Evolutionary conservation across 352 stramenopile species (phyloP).

Genomic region (Pelagophyceae sp.): DNA sequence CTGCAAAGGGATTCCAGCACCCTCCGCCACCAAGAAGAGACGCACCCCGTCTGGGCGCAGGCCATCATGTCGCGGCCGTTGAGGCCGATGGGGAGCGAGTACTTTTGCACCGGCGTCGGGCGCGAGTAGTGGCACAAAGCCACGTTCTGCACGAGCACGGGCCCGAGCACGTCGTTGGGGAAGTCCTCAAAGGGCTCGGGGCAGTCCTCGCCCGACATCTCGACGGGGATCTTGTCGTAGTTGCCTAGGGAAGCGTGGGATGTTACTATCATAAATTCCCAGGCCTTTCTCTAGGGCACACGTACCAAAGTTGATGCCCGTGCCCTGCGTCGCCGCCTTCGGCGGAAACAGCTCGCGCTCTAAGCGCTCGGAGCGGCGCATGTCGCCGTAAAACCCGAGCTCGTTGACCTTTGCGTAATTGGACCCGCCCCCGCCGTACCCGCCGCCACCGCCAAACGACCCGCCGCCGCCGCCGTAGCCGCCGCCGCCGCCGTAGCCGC

Average conservation of each 20-base stretch:
- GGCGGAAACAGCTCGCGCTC: constrained; percentile 78
- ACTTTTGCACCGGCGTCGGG: constrained; percentile 98
- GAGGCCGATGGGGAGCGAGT: constrained; percentile 86
- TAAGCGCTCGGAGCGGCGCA: constrained; percentile 62
- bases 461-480: constrained; percentile 22
- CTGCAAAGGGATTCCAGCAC: constrained; percentile 81
- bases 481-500: constrained; percentile 24
- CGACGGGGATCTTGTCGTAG: constrained; percentile 91
- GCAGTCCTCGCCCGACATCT: constrained; percentile 81
- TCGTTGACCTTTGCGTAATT: constrained; percentile 57
- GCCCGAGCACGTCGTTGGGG: constrained; percentile 62
- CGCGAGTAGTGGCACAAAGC: constrained; percentile 84
- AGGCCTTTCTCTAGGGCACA: constrained; percentile 53
- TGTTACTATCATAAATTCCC: neutral
- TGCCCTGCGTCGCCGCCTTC: constrained; percentile 64
- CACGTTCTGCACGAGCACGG: constrained; percentile 73
- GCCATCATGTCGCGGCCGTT: constrained; percentile 88
- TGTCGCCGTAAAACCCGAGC: constrained; percentile 84
- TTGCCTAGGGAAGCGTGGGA: too few relatives aligned
- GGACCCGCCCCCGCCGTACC: constrained; percentile 35
- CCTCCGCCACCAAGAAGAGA: constrained; percentile 89
- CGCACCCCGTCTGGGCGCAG: constrained; percentile 78
- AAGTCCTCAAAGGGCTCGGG: constrained; percentile 79
- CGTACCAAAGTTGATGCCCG: constrained; percentile 95
- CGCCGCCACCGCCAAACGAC: constrained; percentile 35